A percentile compares a stretch with the other conserved stretches of the same genome.
phyloP scores from a whole-genome alignment of 2,329 filamentous ascomycete species.

The Neophaeococcomyces aloes region DNA sequence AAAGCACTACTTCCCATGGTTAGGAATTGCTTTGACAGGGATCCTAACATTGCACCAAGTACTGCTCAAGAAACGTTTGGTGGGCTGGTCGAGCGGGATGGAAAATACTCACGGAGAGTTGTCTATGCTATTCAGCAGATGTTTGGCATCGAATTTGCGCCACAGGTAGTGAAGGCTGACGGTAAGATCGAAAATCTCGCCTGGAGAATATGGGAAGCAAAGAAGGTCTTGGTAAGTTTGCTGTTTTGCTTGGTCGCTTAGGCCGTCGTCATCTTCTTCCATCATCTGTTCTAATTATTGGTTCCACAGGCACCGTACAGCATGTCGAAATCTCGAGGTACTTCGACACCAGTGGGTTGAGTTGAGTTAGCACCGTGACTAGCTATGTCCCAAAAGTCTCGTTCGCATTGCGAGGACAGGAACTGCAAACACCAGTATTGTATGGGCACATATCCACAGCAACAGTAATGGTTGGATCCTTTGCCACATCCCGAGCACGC shows the following conservation, averaged over 20 bases:
- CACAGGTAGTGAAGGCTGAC: slow-evolving; percentile 84
- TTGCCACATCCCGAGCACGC: no score
- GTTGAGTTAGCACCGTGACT: no score
- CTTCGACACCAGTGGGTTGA: slow-evolving; percentile 44
- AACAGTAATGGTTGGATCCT: no score
- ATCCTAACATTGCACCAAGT: slow-evolving; percentile 79
- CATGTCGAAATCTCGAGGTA: slow-evolving; percentile 55
- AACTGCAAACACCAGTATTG: no score
- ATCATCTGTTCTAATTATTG: not conserved
- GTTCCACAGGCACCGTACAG: slow-evolving; percentile 54
- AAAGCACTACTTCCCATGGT: slow-evolving; percentile 68
- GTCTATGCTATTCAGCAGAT: slow-evolving; percentile 93
- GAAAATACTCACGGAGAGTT: slow-evolving; percentile 78
- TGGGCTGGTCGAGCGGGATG: slow-evolving; percentile 69
- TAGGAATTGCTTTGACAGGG: slow-evolving; percentile 82
- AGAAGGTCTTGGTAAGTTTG: slow-evolving; percentile 72
- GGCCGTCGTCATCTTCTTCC: not conserved
- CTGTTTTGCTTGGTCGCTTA: not conserved
- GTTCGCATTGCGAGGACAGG: no score
- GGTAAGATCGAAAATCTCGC: slow-evolving; percentile 82
- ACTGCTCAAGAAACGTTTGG: slow-evolving; percentile 75
- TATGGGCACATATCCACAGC: no score
- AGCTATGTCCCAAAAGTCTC: no score
- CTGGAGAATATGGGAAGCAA: slow-evolving; percentile 91
- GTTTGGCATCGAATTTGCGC: slow-evolving; percentile 92